These are phyloP conservation scores for Austroboletus niveus DNA, from an alignment of 1,284 basidiomycete genomes.

Conservation along the genomic window DNA sequence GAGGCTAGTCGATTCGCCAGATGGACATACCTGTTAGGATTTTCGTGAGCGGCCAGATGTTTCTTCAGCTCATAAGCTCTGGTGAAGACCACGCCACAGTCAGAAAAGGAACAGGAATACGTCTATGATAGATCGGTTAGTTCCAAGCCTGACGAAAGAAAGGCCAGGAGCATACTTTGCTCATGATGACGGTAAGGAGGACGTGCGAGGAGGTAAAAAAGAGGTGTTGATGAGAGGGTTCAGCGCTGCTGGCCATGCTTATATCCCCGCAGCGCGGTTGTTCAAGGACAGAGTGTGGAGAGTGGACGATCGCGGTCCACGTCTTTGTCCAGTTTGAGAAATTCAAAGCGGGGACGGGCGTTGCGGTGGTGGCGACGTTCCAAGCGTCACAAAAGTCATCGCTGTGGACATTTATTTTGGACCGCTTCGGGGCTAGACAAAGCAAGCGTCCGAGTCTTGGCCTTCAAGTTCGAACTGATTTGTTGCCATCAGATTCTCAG, in stretches of 20 bases:
- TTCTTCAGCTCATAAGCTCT: constrained; percentile 23
- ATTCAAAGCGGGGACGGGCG: constrained; percentile 11
- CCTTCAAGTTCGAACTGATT: too few relatives aligned
- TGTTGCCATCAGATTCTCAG: background rate
- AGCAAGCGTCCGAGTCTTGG: constrained; percentile 3
- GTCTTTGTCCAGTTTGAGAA: constrained; percentile 9
- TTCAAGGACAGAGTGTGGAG: background rate
- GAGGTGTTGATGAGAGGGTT: background rate
- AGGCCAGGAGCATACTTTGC: background rate
- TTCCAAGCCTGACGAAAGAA: background rate
- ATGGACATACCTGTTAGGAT: constrained; percentile 13
- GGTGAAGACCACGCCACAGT: constrained; percentile 17
- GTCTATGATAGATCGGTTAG: constrained; percentile 9
- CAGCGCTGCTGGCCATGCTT: background rate
- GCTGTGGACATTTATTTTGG: background rate
- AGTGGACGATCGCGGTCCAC: background rate
- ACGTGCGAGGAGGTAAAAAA: background rate
- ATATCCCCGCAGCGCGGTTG: constrained; percentile 10
- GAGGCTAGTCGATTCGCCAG: background rate
- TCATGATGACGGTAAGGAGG: background rate
- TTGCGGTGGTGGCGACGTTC: background rate
- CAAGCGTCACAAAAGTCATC: constrained; percentile 7
- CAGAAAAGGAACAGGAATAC: constrained; percentile 12
- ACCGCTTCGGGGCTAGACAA: constrained; percentile 7
- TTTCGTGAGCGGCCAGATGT: constrained; percentile 18